phyloP scores from a whole-genome alignment of 164 flowering plant genomes.

The Umbellularia californica region DNA sequence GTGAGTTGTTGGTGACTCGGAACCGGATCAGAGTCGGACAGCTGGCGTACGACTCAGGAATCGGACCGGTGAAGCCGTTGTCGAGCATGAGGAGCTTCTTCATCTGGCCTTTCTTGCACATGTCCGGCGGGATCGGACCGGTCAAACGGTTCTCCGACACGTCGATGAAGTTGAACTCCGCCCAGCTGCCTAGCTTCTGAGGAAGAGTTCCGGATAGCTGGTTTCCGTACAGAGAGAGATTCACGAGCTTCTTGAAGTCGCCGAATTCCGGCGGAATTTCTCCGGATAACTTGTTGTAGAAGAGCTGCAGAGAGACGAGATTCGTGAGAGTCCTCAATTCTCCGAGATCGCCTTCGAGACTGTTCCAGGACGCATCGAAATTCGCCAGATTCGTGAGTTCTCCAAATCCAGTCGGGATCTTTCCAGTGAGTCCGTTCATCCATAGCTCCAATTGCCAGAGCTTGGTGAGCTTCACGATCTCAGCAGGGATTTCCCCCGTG shows the following conservation, averaged over 20 bases:
- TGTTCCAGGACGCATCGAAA: constrained; percentile 50
- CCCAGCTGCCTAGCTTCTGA: constrained; percentile 68
- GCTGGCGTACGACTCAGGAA: constrained; percentile 62
- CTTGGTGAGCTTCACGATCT: constrained; percentile 47
- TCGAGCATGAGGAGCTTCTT: constrained; percentile 9
- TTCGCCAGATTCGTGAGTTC: constrained; percentile 44
- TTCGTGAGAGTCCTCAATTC: constrained; percentile 31
- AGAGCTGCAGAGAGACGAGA: constrained; percentile 44
- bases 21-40: constrained; percentile 53
- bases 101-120: constrained; percentile 84
- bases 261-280: constrained; percentile 58
- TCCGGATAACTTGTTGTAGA: constrained; percentile 43
- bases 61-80: constrained; percentile 46
- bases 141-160: constrained; percentile 60
- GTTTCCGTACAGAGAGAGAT: constrained; percentile 68
- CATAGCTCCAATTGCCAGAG: constrained; percentile 79
- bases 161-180: constrained; percentile 72
- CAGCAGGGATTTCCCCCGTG: constrained; percentile 56
- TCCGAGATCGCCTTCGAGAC: constrained; percentile 35
- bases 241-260: constrained; percentile 47
- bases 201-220: constrained; percentile 66
- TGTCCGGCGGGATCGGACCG: constrained; percentile 86
- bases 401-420: constrained; percentile 53
- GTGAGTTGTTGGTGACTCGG: constrained; percentile 63
- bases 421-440: constrained; percentile 49